phyloP scores from a whole-genome alignment of 164 flowering plant species.

The Annona squamosa region DNA sequence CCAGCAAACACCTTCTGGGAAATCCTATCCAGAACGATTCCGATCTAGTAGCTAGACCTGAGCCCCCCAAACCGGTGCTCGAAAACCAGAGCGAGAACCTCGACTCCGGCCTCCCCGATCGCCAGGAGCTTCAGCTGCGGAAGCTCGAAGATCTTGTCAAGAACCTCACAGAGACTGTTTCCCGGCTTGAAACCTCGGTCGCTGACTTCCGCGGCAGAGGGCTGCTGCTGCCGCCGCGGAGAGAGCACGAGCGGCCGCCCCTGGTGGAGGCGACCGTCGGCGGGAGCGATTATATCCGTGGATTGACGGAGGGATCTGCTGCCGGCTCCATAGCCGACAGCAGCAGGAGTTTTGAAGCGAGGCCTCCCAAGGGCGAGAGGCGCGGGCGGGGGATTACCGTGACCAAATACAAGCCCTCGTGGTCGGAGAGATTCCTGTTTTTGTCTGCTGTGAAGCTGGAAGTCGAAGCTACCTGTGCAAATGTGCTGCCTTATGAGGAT shows the following conservation, averaged over 20 bases:
- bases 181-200: conserved; percentile 45
- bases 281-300: conserved; percentile 7
- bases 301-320: neutral
- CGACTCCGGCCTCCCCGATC: conserved; percentile 13
- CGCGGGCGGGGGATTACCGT: conserved; percentile 39
- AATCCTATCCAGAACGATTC: conserved; percentile 8
- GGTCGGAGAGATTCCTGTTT: conserved; percentile 91
- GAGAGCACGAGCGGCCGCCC: conserved; percentile 12
- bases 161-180: conserved; percentile 51
- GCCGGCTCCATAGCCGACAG: neutral
- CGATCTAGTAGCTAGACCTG: neutral
- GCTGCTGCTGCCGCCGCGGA: conserved; percentile 8
- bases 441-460: conserved; percentile 80
- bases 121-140: conserved; percentile 40
- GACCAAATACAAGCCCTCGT: conserved; percentile 69
- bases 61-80: conserved; percentile 9
- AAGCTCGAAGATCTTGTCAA: conserved; percentile 59
- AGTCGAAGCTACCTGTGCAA: conserved; percentile 55
- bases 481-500: conserved; percentile 74
- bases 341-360: conserved; percentile 7
- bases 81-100: conserved; percentile 7
- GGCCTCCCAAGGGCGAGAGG: conserved; percentile 8
- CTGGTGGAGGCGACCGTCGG: conserved; percentile 3
- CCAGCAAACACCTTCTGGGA: conserved; percentile 11
- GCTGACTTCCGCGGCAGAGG: conserved; percentile 18